Conservation (phyloP, 257 asterid species). For the Solanum chiquidenum region DNA sequence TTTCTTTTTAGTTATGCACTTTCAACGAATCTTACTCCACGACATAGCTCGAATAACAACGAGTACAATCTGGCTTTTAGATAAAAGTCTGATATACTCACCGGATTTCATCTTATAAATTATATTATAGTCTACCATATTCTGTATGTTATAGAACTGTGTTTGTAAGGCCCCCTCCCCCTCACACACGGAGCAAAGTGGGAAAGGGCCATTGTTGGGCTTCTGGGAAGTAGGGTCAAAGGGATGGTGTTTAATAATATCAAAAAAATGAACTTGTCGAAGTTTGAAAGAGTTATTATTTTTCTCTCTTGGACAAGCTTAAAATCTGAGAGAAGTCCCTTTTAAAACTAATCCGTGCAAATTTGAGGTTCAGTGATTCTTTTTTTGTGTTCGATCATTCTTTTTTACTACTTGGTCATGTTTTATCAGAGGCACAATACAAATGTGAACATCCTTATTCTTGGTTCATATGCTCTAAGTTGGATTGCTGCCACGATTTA, state of each 20-base stretch:
- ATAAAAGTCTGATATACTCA: not conserved
- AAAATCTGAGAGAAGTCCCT: not conserved
- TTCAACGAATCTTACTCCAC: not conserved
- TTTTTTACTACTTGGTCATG: not conserved
- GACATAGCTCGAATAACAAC: not conserved
- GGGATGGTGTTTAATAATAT: not conserved
- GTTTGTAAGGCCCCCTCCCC: not conserved
- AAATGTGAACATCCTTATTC: not conserved
- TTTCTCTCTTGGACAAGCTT: not conserved
- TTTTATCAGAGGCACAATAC: not conserved
- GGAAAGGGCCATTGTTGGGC: not conserved
- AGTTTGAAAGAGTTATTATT: not conserved
- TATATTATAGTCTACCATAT: not conserved
- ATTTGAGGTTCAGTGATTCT: not conserved
- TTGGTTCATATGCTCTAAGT: not conserved
- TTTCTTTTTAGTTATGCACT: not conserved
- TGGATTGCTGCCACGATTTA: not conserved
- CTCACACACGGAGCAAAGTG: not conserved
- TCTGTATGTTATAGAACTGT: not conserved
- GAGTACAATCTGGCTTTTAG: not conserved
- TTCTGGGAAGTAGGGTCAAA: not conserved
- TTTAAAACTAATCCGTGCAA: not conserved
- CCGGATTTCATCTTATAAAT: not conserved
- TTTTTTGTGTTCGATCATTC: not conserved
- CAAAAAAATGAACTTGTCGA: not conserved